phyloP scores from a whole-genome alignment of 768 basidiomycete species.

The Russula olivacea region DNA sequence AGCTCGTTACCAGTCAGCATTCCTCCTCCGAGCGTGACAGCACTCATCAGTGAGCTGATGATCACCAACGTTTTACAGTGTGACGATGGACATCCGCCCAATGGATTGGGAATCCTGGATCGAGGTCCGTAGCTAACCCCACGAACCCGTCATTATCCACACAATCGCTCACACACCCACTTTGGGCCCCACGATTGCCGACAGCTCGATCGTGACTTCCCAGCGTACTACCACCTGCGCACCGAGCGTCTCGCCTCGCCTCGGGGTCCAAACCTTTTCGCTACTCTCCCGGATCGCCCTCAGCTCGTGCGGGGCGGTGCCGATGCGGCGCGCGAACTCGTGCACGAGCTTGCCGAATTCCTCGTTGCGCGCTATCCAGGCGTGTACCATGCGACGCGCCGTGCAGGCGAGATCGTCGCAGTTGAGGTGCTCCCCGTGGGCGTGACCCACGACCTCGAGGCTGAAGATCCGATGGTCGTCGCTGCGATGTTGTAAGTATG shows the following conservation, averaged over 20 bases:
- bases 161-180: background rate
- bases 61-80: conserved; percentile 32
- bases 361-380: conserved; percentile 56
- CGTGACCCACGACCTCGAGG: conserved; percentile 46
- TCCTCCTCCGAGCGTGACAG: background rate
- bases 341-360: conserved; percentile 65
- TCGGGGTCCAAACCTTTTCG: conserved; percentile 42
- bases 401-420: conserved; percentile 44
- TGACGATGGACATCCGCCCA: conserved; percentile 62
- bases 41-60: background rate
- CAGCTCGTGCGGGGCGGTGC: conserved; percentile 31
- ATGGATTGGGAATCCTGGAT: conserved; percentile 74
- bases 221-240: conserved; percentile 51
- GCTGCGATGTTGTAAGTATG: conserved; percentile 53
- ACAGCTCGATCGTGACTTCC: conserved; percentile 57
- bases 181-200: background rate
- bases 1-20: conserved; percentile 51
- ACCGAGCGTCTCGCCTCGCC: conserved; percentile 46
- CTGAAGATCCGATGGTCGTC: conserved; percentile 53
- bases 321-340: conserved; percentile 46
- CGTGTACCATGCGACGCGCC: conserved; percentile 44
- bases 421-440: conserved; percentile 48
- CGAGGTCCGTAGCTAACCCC: conserved; percentile 37
- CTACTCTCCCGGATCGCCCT: conserved; percentile 32
- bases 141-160: too few relatives aligned